Base-by-base conservation (phyloP, 1,284 basidiomycete species). In the Fomitopsis schrenkii region DNA sequence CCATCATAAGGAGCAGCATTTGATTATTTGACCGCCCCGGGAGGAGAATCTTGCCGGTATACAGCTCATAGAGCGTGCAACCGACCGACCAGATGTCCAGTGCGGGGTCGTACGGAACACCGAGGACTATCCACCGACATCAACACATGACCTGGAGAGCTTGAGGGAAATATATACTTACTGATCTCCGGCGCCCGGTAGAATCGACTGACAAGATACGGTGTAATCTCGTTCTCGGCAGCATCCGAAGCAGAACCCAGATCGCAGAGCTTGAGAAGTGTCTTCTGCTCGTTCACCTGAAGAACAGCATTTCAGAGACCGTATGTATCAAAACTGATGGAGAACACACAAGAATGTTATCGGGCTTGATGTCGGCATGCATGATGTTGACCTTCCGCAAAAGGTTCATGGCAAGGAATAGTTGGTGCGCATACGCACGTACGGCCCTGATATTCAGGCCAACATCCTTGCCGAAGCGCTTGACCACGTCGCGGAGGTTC, bases 111-210 rank as follows among this genome's bases (percentile, higher is more conserved):
- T 98, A 98, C 0, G 95, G 93, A 45, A 94, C 86, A 17, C 97
- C 97, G 57, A 99, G 86, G 70, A 99, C 95, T 97, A 68, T 35
- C 30, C 30, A 41, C 59, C 50, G 68, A 58, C 12, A 56, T 33
- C 22, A 54, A 19, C 22, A 54, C 8, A 59, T 52, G 44, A 30
- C 40, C 46, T 7, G 36, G 42, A 22, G 53, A 30, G 10, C 10
- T 17, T 40, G 38, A 14, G 19, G 46, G 36, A 17, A 48, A 45
- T 56, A 66, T 42, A 30, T 52, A 84, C 88, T 74, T 71, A 98
- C 95, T 99, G 73, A 99, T 98, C 78, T 99, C 97, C 1, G 97
- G 97, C 1, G 97, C 97, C 54, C 97, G 92, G 73, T 99, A 99
- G 78, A 99, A 99, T 50, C 97, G 83, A 66, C 94, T 96, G 60